Percentiles rank a stretch among this genome's conserved stretches.
Evolutionary conservation across 441 rosid genomes (phyloP).

Genomic region (Adansonia grandidieri): DNA sequence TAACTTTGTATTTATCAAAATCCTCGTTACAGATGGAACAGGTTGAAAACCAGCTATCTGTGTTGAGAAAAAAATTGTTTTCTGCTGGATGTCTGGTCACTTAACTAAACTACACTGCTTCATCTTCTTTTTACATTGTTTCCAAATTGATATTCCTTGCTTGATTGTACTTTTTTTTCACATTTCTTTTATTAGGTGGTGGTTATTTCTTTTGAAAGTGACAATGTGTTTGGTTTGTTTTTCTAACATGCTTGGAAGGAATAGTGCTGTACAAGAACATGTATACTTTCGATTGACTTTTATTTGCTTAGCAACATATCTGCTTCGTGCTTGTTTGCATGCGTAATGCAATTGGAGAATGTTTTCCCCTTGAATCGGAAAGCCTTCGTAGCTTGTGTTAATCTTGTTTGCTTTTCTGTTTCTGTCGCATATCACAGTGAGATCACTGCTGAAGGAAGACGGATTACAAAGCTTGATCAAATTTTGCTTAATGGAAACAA

Average conservation of each 20-base stretch:
- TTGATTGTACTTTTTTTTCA: neutral
- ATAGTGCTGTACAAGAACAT: neutral
- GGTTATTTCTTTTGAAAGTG: neutral
- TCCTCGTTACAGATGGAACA: neutral
- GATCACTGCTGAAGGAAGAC: constrained; percentile 86
- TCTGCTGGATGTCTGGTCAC: neutral
- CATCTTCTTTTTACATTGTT: neutral
- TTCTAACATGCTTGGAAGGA: neutral
- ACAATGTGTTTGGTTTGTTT: neutral
- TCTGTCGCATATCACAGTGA: constrained; percentile 53
- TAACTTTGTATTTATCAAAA: neutral
- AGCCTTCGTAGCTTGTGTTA: neutral
- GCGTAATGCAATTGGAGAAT: constrained; percentile 1
- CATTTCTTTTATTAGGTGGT: neutral
- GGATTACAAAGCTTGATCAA: constrained; percentile 97
- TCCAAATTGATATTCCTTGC: neutral
- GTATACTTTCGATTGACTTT: neutral
- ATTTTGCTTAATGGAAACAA: constrained; percentile 94
- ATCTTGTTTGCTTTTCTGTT: constrained; percentile 18
- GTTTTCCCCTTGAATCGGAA: neutral
- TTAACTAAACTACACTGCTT: neutral
- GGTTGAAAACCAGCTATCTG: neutral
- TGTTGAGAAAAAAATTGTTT: neutral
- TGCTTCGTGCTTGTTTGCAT: neutral
- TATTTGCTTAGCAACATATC: neutral